phyloP scores from a whole-genome alignment of 768 basidiomycete genomes.

The Mrakia gelida region DNA sequence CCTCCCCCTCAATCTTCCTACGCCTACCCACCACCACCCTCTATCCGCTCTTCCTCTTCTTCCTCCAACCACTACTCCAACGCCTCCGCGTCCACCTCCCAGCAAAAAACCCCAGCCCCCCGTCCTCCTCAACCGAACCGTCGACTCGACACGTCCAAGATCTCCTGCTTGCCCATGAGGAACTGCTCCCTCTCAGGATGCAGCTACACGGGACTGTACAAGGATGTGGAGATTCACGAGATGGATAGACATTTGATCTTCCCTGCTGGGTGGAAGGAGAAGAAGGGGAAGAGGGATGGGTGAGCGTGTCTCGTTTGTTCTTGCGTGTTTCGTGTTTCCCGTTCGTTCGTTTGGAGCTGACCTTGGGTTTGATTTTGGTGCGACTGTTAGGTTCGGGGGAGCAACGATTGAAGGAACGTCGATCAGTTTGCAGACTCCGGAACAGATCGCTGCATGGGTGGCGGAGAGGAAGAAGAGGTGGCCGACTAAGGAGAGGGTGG shows the following conservation, averaged over 20 bases:
- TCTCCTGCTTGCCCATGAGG: slow-evolving; percentile 23
- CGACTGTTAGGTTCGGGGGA: not conserved
- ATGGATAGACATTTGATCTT: slow-evolving; percentile 87
- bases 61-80: not conserved
- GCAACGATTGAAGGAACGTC: slow-evolving; percentile 56
- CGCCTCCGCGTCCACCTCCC: not conserved
- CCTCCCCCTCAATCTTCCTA: not conserved
- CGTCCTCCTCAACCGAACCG: slow-evolving; percentile 2
- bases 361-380: not conserved
- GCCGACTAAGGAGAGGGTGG: slow-evolving; percentile 64
- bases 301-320: slow-evolving; percentile 33
- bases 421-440: slow-evolving; percentile 67
- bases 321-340: no score
- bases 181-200: slow-evolving; percentile 46
- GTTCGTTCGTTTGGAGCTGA: not conserved
- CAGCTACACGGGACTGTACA: slow-evolving; percentile 62
- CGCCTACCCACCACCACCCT: not conserved
- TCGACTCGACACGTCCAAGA: slow-evolving; percentile 14
- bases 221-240: slow-evolving; percentile 71
- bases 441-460: slow-evolving; percentile 78
- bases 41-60: not conserved
- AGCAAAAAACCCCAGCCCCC: not conserved
- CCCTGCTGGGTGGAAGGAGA: slow-evolving; percentile 65
- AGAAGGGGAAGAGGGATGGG: slow-evolving; percentile 42
- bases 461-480: slow-evolving; percentile 81